Base-by-base conservation (phyloP, 2,329 filamentous ascomycete genomes). In the Penicillium sp. region DNA sequence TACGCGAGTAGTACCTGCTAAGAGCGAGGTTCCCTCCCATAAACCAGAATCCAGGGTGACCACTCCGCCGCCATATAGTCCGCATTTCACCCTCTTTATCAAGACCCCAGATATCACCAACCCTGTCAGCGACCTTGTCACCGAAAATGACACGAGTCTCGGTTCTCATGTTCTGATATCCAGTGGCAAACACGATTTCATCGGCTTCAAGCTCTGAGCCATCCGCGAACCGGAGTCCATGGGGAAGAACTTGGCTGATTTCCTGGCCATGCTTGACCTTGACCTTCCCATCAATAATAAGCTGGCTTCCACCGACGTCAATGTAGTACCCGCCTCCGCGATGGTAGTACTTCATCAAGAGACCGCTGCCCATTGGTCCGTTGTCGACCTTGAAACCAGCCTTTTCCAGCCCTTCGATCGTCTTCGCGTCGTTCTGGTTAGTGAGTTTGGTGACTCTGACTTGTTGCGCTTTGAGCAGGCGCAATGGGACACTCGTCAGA, bases 261-360 rank as follows among this genome's bases (percentile, higher is more conserved):
- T 85, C 82, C 32, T 82, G 79, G 0, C 83, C 84, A 49, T 85
- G 82, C 67, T 85, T 86, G 35, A 89, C 75, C 63, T 83, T 83
- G 68, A 89, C 82, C 66, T 83, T 84, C 0, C 86, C 85, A 13
- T 86, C 82, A 2, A 77, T 76, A 55, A 89, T 86, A 25, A 88
- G 76, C 63, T 82, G 71, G 0, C 81, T 82, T 0, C 80, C 82
- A 0, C 87, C 87, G 1, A 88, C 85, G 57, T 89, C 84, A 58
- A 89, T 86, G 70, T 89, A 89, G 65, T 88, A 89, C 0, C 86
- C 86, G 0, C 87, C 86, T 1, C 85, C 85, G 3, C 83, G 79
- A 60, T 86, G 83, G 58, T 86, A 78, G 64, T 87, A 88, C 68
- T 87, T 87, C 50, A 81, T 70, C 54, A 83, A 77, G 1, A 88